phyloP scores from a whole-genome alignment of 306 rosid genomes.

The Cucurbita ficifolia region DNA sequence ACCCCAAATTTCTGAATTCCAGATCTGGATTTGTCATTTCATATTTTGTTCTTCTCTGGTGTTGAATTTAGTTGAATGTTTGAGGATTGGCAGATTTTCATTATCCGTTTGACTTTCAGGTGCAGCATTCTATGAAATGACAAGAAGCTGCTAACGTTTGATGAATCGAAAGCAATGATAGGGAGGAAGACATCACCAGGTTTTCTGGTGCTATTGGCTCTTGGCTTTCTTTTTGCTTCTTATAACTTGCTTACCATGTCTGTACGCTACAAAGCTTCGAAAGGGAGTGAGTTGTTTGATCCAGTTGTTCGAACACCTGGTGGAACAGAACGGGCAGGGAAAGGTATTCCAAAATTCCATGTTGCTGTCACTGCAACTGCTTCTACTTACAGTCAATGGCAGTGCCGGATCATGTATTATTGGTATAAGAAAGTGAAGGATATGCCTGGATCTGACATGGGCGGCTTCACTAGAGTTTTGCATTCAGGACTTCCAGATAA shows the following conservation, averaged over 20 bases:
- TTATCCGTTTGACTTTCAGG: neutral
- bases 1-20: neutral
- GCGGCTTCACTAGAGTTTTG: conserved; percentile 62
- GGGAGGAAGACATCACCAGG: conserved; percentile 44
- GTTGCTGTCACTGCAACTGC: conserved; percentile 85
- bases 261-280: conserved; percentile 27
- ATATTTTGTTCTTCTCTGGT: neutral
- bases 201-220: conserved; percentile 45
- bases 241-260: conserved; percentile 54
- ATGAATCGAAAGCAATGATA: conserved; percentile 23
- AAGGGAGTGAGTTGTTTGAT: conserved; percentile 20
- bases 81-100: neutral
- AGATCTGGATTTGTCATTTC: conserved; percentile 26
- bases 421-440: conserved; percentile 76
- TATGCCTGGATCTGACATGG: conserved; percentile 81
- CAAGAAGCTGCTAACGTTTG: neutral
- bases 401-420: conserved; percentile 82
- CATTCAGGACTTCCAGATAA: conserved; percentile 65
- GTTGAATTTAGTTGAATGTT: neutral
- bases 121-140: neutral
- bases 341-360: conserved; percentile 32
- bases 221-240: conserved; percentile 58
- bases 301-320: conserved; percentile 8
- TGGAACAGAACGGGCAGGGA: conserved; percentile 9
- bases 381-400: conserved; percentile 90